Evolutionary conservation across 345 rosid species (phyloP).

Genomic region (Mangifera indica): DNA sequence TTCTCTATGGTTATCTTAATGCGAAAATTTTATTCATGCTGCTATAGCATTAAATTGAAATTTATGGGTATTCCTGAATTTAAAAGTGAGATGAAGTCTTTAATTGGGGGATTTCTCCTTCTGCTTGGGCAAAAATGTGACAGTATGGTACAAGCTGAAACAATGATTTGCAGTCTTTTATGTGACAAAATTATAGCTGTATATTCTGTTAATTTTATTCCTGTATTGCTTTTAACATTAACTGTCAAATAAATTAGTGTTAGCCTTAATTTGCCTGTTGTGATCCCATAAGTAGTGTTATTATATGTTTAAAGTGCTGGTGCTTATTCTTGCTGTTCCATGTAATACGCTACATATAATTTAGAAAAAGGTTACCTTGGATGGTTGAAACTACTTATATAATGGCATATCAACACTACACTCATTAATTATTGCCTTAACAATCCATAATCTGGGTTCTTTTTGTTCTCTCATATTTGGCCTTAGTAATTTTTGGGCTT

Average conservation of each 20-base stretch:
- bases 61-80: too few species aligned
- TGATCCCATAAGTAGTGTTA: neutral
- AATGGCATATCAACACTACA: neutral
- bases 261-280: neutral
- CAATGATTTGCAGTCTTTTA: neutral
- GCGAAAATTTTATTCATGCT: neutral
- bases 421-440: neutral
- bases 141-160: neutral
- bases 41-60: neutral
- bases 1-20: neutral
- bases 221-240: neutral
- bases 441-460: neutral
- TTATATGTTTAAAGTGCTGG: neutral
- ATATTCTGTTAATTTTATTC: neutral
- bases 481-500: constrained; percentile 9
- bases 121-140: neutral
- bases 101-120: neutral
- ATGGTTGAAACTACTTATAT: neutral
- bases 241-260: neutral
- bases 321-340: neutral
- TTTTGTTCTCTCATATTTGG: constrained; percentile 5
- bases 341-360: neutral
- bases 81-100: neutral
- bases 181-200: neutral
- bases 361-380: neutral